Evolutionary conservation across 495 filamentous ascomycete genomes (phyloP).

Genomic region (Glonium stellatum): DNA sequence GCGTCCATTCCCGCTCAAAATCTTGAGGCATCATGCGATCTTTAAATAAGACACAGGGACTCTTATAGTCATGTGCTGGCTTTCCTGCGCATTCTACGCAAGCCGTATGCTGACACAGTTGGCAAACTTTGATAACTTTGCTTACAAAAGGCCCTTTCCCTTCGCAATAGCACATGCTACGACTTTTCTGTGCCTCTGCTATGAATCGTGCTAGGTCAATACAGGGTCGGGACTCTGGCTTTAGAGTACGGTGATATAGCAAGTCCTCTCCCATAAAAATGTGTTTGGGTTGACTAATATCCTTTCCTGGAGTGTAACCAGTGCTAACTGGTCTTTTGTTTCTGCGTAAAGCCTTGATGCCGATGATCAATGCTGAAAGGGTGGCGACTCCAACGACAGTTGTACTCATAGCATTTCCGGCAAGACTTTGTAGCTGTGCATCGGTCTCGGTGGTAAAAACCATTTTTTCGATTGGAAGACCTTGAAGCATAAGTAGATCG

Average conservation of each 20-base stretch:
- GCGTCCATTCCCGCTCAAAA: conserved; percentile 41
- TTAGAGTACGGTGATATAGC: no score
- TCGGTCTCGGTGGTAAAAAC: conserved; percentile 58
- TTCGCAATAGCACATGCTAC: conserved; percentile 54
- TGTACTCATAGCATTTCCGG: conserved; percentile 79
- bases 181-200: no score
- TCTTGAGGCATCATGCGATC: conserved; percentile 40
- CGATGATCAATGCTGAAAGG: conserved; percentile 46
- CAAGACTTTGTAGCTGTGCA: conserved; percentile 60
- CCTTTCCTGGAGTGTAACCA: not conserved
- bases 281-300: not conserved
- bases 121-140: conserved; percentile 43
- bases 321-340: not conserved
- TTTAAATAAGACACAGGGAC: conserved; percentile 6
- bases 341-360: conserved; percentile 35
- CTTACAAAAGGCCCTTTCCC: conserved; percentile 38
- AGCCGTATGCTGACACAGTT: conserved; percentile 48
- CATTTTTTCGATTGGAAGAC: conserved; percentile 57
- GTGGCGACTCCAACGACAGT: conserved; percentile 64
- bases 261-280: not conserved
- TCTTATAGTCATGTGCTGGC: conserved; percentile 52
- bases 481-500: conserved; percentile 65
- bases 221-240: no score
- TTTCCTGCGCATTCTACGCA: conserved; percentile 52
- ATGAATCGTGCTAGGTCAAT: no score